A percentile compares a stretch with the other conserved stretches of the same genome.
phyloP scores from a whole-genome alignment of 2,329 filamentous ascomycete species.

The Pseudocercospora vitis region DNA sequence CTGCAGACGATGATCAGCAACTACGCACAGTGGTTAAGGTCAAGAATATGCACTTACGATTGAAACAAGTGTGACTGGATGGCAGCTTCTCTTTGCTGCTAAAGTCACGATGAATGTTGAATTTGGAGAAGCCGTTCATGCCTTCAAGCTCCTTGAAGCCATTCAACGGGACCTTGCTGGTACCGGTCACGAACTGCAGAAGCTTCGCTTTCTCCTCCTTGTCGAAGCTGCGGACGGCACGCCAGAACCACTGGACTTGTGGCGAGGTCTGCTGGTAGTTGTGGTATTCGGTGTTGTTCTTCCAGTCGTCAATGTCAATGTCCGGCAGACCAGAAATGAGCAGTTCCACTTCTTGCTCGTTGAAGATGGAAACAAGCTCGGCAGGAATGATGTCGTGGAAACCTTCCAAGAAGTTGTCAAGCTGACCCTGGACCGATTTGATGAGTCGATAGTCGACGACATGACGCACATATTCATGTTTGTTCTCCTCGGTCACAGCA shows the following conservation, averaged over 20 bases:
- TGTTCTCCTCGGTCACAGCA: conserved; percentile 94
- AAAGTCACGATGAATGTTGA: conserved; percentile 98
- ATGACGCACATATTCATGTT: conserved; percentile 92
- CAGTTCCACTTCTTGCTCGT: conserved; percentile 94
- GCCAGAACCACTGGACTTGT: conserved; percentile 99
- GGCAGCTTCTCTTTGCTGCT: conserved; percentile 93
- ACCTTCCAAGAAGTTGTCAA: conserved; percentile 77
- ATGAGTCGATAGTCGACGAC: conserved; percentile 93
- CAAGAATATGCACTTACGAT: too few relatives aligned
- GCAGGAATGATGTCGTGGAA: conserved; percentile 98
- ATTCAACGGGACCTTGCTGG: conserved; percentile 95
- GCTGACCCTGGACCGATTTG: conserved; percentile 88
- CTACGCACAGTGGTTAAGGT: too few relatives aligned
- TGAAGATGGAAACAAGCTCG: conserved; percentile 94
- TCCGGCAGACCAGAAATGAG: conserved; percentile 96
- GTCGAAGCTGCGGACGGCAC: conserved; percentile 93
- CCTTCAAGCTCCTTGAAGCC: conserved; percentile 99
- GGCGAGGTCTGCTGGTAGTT: conserved; percentile 93
- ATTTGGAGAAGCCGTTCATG: conserved; percentile 97
- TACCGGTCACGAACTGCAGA: conserved; percentile 96
- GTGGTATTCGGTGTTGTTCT: conserved; percentile 97
- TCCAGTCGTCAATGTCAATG: conserved; percentile 98
- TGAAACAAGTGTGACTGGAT: conserved; percentile 98
- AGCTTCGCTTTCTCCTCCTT: conserved; percentile 98
- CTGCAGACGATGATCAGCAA: conserved; percentile 54